These are phyloP conservation scores for Lecanicillium sp. DNA, from an alignment of 2,329 filamentous ascomycete species.

Conservation along the genomic window DNA sequence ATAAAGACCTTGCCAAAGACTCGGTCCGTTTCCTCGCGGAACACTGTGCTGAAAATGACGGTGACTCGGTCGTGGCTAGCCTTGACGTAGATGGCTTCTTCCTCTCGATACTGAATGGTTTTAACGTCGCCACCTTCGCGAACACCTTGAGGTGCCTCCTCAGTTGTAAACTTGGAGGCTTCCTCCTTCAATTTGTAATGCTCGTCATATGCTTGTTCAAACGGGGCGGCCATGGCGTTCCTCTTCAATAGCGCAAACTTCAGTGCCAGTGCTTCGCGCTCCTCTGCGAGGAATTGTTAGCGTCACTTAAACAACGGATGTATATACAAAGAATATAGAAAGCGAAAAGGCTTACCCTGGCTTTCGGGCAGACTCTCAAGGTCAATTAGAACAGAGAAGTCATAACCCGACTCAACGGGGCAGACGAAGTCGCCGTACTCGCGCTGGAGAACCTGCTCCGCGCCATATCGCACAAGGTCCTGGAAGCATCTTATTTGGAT, in stretches of 20 bases:
- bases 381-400: conserved; percentile 90
- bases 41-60: conserved; percentile 97
- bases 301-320: conserved; percentile 3
- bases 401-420: conserved; percentile 78
- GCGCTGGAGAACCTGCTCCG: conserved; percentile 80
- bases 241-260: conserved; percentile 90
- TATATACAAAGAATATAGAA: conserved; percentile 1
- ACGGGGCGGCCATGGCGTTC: conserved; percentile 97
- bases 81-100: conserved; percentile 98
- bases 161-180: conserved; percentile 84
- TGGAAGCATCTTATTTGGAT: conserved; percentile 91
- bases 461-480: conserved; percentile 88
- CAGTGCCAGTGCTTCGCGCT: conserved; percentile 74
- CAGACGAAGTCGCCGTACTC: conserved; percentile 94
- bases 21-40: conserved; percentile 93
- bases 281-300: conserved; percentile 46
- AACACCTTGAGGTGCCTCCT: conserved; percentile 87
- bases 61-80: conserved; percentile 95
- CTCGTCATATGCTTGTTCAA: conserved; percentile 93
- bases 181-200: conserved; percentile 80
- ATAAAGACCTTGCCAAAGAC: conserved; percentile 98
- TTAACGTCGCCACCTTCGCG: conserved; percentile 86
- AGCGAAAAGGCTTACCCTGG: conserved; percentile 46
- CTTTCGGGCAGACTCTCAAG: conserved; percentile 77
- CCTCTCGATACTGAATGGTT: conserved; percentile 95